A percentile compares a stretch with the other conserved stretches of the same genome.
Evolutionary conservation across 129 eudicot genomes (phyloP).

Genomic region (Flaveria robusta): DNA sequence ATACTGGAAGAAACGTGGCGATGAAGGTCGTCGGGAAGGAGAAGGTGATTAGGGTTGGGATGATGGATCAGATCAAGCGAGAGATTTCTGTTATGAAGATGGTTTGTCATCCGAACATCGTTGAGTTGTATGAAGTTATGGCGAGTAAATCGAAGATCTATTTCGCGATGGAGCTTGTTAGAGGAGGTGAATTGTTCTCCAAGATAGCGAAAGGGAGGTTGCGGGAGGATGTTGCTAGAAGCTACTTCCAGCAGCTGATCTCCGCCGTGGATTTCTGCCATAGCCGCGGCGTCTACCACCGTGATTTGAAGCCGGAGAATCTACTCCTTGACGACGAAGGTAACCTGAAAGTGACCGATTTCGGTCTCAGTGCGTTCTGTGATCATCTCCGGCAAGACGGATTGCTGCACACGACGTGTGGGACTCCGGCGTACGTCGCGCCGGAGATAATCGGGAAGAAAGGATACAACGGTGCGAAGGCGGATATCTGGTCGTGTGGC

Average conservation of each 20-base stretch:
- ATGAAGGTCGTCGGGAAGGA: conserved; percentile 43
- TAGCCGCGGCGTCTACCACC: conserved; percentile 45
- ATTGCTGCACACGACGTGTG: conserved; percentile 42
- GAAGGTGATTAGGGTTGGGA: conserved; percentile 43
- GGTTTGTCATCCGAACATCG: conserved; percentile 42
- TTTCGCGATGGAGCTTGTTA: conserved; percentile 46
- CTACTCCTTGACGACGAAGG: conserved; percentile 43
- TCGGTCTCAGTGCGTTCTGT: conserved; percentile 40
- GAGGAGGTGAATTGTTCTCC: conserved; percentile 43
- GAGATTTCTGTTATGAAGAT: conserved; percentile 47
- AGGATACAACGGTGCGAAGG: conserved; percentile 47
- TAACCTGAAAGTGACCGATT: conserved; percentile 44
- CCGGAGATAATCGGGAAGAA: conserved; percentile 44
- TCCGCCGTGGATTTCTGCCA: conserved; percentile 47
- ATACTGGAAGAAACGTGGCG: conserved; percentile 37
- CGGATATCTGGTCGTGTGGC: conserved; percentile 47
- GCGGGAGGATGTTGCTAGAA: conserved; percentile 40
- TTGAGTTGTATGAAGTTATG: conserved; percentile 43
- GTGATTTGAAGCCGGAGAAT: conserved; percentile 45
- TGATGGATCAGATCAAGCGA: conserved; percentile 46
- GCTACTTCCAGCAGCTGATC: conserved; percentile 42
- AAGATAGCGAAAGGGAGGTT: conserved; percentile 39
- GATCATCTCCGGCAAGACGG: conserved; percentile 48
- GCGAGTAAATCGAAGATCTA: conserved; percentile 48
- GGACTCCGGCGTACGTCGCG: conserved; percentile 47